Percentiles rank a stretch among this genome's conserved stretches.
phyloP scores from a whole-genome alignment of 345 rosid species.

The Eutrema heterophyllum region DNA sequence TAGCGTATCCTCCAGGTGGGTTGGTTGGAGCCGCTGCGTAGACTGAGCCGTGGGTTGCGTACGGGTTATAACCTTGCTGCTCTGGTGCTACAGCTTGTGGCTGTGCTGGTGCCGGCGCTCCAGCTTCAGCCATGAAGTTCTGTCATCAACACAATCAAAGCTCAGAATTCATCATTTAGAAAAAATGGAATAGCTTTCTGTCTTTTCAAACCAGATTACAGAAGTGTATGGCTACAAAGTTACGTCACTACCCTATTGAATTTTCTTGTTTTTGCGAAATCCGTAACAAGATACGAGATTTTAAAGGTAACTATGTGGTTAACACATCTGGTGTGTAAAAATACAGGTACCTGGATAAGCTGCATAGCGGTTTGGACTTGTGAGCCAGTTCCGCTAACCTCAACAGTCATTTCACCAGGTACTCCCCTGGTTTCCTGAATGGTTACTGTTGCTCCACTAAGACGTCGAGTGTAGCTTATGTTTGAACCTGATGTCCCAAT shows the following conservation, averaged over 20 bases:
- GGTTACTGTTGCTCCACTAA: conserved; percentile 95
- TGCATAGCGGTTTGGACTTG: conserved; percentile 99
- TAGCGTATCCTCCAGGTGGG: conserved; percentile 70
- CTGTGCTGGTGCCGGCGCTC: conserved; percentile 53
- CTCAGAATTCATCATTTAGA: not conserved
- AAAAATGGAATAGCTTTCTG: not conserved
- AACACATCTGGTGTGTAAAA: not conserved
- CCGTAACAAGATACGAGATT: not conserved
- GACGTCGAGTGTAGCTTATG: conserved; percentile 94
- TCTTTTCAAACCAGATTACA: not conserved
- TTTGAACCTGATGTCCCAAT: conserved; percentile 93
- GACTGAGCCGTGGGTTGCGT: conserved; percentile 70
- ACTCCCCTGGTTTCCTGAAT: conserved; percentile 95
- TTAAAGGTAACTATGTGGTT: not conserved
- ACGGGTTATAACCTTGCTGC: conserved; percentile 90
- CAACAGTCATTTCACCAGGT: conserved; percentile 98
- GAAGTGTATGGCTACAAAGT: not conserved
- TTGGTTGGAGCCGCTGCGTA: conserved; percentile 80
- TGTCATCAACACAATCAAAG: conserved; percentile 34
- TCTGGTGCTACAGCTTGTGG: conserved; percentile 42
- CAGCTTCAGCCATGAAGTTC: conserved; percentile 99
- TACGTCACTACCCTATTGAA: not conserved
- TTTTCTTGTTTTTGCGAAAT: not conserved
- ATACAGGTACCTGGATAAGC: conserved; percentile 62
- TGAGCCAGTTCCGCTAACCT: conserved; percentile 92